Base-by-base conservation (phyloP, 208 protist species). In the Leishmania turanica region DNA sequence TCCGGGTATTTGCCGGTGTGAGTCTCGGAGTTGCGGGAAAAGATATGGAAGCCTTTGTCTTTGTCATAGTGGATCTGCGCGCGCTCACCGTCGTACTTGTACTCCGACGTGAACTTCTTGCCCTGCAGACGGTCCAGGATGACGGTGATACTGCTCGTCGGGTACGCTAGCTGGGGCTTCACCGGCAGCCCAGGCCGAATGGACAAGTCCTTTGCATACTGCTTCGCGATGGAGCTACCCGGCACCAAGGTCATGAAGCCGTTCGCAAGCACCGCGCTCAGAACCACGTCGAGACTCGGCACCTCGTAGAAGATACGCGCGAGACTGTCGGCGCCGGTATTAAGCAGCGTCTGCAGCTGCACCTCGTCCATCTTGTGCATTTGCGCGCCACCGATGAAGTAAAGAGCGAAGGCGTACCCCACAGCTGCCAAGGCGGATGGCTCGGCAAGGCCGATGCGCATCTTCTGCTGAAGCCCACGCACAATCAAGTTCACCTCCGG, bases 11-110 rank as follows among this genome's bases (percentile, higher is more conserved):
- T 99, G 40, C 84, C 84, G 21, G 99, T 99, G 84, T 99, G 95
- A 73, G 99, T 97, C 87, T 99, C 99, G 0, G 98, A 95, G 83
- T 99, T 99, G 71, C 99, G 94, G 49, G 95, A 99, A 92, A 99
- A 99, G 24, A 99, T 99, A 40, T 93, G 86, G 83, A 99, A 92
- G 21, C 89, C 91, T 9, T 88, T 86, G 56, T 75, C 88, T n/a
- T 88, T 72, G 31, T 87, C 73, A 84, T 97, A 98, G 84, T 99
- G 97, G 80, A 99, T 97, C 89, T 99, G 98, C 17, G 97, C 98
- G 2, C 99, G 86, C 92, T 99, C 98, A 19, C 99, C 99, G 90
- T 99, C 99, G 87, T 99, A 99, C 89, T 99, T 99, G 89, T 99
- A 99, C 89, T 99, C 99, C 74, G 98, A 99, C 9, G 99, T 99